Conservation (phyloP, 192 early-diverging fungal species). For the Coemansia aciculifera region DNA sequence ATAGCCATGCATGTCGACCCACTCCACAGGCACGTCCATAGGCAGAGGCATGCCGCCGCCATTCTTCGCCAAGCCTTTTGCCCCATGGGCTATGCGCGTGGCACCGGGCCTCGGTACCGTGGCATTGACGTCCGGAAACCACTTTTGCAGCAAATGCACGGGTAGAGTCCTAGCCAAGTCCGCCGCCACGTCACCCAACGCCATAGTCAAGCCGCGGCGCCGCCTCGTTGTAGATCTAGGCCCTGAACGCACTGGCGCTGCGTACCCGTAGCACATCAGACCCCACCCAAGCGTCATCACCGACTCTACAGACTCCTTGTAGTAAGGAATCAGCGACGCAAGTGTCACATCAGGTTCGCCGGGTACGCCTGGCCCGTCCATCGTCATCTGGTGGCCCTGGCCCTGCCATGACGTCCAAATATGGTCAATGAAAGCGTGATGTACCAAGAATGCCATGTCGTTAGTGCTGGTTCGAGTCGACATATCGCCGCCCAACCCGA, state of each 20-base stretch:
- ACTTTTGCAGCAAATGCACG: constrained; percentile 23
- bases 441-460: constrained; percentile 56
- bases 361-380: constrained; percentile 26
- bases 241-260: constrained; percentile 23
- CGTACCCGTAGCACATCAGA: constrained; percentile 54
- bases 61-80: background rate
- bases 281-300: constrained; percentile 57
- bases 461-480: constrained; percentile 45
- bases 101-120: background rate
- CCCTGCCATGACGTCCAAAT: constrained; percentile 57
- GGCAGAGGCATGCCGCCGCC: constrained; percentile 36
- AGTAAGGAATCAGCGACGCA: constrained; percentile 20
- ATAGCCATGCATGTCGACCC: constrained; percentile 39
- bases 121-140: constrained; percentile 41
- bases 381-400: constrained; percentile 38
- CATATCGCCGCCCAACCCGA: constrained; percentile 55
- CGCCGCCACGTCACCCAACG: background rate
- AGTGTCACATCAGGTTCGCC: constrained; percentile 1
- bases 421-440: constrained; percentile 56
- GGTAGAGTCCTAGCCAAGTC: constrained; percentile 17
- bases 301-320: constrained; percentile 34
- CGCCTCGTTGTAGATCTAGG: background rate
- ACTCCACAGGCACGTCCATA: constrained; percentile 17
- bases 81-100: background rate
- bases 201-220: constrained; percentile 8